These are phyloP conservation scores for Paecilomyces sp. DNA, from an alignment of 2,329 filamentous ascomycete species.

Conservation along the genomic window DNA sequence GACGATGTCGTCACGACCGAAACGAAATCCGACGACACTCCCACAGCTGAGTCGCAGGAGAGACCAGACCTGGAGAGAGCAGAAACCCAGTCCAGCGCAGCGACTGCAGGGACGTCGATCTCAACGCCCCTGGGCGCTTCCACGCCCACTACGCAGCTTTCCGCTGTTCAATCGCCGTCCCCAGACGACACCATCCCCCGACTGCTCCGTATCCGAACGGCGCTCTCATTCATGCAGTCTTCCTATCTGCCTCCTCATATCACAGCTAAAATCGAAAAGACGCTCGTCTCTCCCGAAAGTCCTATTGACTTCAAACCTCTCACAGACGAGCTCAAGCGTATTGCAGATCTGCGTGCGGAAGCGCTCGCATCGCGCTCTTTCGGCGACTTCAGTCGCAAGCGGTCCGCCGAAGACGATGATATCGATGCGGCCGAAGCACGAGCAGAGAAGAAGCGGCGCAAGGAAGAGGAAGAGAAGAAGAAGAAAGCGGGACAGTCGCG, in stretches of 20 bases:
- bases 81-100: constrained; percentile 24
- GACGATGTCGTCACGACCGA: constrained; percentile 36
- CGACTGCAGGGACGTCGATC: constrained; percentile 21
- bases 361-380: constrained; percentile 60
- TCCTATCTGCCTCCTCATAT: constrained; percentile 40
- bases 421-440: constrained; percentile 37
- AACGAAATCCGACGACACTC: constrained; percentile 15
- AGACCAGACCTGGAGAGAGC: constrained; percentile 21
- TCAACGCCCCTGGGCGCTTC: constrained; percentile 26
- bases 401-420: constrained; percentile 30
- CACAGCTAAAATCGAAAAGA: constrained; percentile 28
- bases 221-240: constrained; percentile 43
- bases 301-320: constrained; percentile 63
- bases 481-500: constrained; percentile 69
- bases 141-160: constrained; percentile 30
- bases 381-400: constrained; percentile 38
- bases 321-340: constrained; percentile 58
- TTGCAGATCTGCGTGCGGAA: constrained; percentile 64
- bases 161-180: constrained; percentile 18
- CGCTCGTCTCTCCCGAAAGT: constrained; percentile 31
- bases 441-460: constrained; percentile 74
- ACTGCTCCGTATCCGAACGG: constrained; percentile 43
- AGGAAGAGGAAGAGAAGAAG: constrained; percentile 82
- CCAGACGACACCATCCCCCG: constrained; percentile 29
- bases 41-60: constrained; percentile 16